These are phyloP conservation scores for Ascochyta viciae-villosae DNA, from an alignment of 2,329 filamentous ascomycete species.

Conservation along the genomic window DNA sequence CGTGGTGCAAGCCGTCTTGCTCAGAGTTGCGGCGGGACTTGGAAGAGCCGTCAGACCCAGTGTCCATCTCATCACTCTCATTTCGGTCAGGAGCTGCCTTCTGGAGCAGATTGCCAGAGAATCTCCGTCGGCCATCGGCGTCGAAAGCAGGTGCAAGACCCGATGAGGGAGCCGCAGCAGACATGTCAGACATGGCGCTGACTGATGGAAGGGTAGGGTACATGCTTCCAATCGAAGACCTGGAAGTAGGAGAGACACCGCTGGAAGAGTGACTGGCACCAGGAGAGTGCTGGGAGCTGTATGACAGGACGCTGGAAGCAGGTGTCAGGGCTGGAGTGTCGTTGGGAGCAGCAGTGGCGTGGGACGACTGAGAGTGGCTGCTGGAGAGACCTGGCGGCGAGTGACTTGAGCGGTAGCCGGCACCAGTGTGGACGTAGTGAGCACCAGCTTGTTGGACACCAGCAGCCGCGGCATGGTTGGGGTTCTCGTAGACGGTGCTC, in stretches of 20 bases:
- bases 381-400: constrained; percentile 58
- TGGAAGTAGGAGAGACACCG: constrained; percentile 71
- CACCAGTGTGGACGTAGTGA: constrained; percentile 65
- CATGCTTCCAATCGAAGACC: constrained; percentile 64
- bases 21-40: constrained; percentile 45
- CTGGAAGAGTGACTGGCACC: constrained; percentile 68
- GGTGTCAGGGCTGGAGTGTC: constrained; percentile 81
- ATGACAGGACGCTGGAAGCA: constrained; percentile 76
- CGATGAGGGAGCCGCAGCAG: constrained; percentile 69
- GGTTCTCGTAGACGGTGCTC: constrained; percentile 92
- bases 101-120: constrained; percentile 67
- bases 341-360: constrained; percentile 53
- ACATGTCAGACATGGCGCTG: constrained; percentile 67
- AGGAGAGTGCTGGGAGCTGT: constrained; percentile 79
- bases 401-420: constrained; percentile 63
- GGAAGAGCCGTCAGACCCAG: constrained; percentile 47
- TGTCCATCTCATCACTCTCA: constrained; percentile 50
- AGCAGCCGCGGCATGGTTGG: constrained; percentile 78
- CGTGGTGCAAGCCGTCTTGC: constrained; percentile 47
- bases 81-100: constrained; percentile 48
- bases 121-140: constrained; percentile 65
- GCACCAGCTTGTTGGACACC: constrained; percentile 77
- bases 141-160: constrained; percentile 72
- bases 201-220: constrained; percentile 80
- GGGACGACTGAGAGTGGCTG: constrained; percentile 59